A percentile compares a stretch with the other conserved stretches of the same genome.
Evolutionary conservation across 2,329 filamentous ascomycete species (phyloP).

Genomic region (Cytospora piceicola): DNA sequence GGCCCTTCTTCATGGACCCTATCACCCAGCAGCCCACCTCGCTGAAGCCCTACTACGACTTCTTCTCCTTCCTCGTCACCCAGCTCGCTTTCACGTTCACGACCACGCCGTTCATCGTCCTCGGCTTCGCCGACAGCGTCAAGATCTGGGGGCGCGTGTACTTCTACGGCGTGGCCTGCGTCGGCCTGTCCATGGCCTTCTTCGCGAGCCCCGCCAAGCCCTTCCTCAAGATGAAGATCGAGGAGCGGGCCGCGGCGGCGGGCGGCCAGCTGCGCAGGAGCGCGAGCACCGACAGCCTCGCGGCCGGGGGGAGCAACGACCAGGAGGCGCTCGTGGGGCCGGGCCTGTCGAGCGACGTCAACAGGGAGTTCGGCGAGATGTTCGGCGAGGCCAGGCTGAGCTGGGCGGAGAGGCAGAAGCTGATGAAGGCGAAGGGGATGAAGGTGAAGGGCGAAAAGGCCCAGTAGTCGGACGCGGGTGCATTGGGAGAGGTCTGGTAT

Average conservation of each 20-base stretch:
- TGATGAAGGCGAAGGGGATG: constrained; percentile 14
- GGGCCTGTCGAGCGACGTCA: constrained; percentile 78
- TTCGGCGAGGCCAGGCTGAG: constrained; percentile 75
- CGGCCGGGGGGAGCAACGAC: constrained; percentile 36
- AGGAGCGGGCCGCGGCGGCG: constrained; percentile 56
- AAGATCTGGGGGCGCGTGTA: constrained; percentile 83
- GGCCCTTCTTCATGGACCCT: constrained; percentile 88
- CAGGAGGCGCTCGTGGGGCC: constrained; percentile 74
- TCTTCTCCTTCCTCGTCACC: constrained; percentile 73
- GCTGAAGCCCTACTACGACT: constrained; percentile 85
- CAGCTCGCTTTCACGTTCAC: constrained; percentile 84
- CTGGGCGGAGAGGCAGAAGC: constrained; percentile 61
- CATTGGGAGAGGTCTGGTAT: not conserved
- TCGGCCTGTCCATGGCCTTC: constrained; percentile 67
- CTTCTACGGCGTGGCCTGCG: constrained; percentile 80
- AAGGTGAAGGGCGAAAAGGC: constrained; percentile 17
- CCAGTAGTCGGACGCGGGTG: not conserved
- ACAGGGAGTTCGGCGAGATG: constrained; percentile 76
- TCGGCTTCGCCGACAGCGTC: constrained; percentile 72
- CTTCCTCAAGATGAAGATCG: constrained; percentile 59
- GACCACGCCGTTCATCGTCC: constrained; percentile 82
- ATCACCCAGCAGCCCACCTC: constrained; percentile 70
- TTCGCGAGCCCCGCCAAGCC: constrained; percentile 80
- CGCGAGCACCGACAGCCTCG: constrained; percentile 61
- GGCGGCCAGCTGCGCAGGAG: constrained; percentile 41